phyloP scores from a whole-genome alignment of 345 rosid species.

The Gossypioides kirkii region DNA sequence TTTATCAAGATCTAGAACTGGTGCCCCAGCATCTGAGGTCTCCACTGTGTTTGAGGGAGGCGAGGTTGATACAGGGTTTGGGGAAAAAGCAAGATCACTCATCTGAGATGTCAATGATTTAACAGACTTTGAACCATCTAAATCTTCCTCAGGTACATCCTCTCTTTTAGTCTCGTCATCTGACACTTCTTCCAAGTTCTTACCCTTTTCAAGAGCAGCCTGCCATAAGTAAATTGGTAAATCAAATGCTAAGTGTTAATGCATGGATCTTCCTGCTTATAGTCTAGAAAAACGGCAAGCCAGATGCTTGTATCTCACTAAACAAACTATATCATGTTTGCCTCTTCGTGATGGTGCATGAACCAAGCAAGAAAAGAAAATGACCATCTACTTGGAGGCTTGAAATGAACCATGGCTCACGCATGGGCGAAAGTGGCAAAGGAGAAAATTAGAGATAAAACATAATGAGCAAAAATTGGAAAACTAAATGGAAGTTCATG shows the following conservation, averaged over 20 bases:
- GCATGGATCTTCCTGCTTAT: neutral
- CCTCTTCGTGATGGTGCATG: neutral
- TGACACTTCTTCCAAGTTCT: conserved; percentile 34
- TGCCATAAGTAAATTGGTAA: conserved; percentile 21
- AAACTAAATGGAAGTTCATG: neutral
- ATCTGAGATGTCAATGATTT: conserved; percentile 60
- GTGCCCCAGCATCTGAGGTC: conserved; percentile 28
- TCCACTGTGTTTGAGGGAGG: conserved; percentile 37
- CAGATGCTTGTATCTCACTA: neutral
- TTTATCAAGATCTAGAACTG: conserved; percentile 65
- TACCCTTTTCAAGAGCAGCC: conserved; percentile 75
- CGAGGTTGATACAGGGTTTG: conserved; percentile 28
- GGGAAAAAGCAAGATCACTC: conserved; percentile 55
- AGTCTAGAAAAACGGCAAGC: neutral
- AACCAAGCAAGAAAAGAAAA: conserved; percentile 6
- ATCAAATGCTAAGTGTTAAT: neutral
- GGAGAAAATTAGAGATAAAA: neutral
- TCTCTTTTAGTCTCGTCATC: conserved; percentile 38
- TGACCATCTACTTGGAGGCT: neutral
- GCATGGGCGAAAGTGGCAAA: neutral
- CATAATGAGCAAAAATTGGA: neutral
- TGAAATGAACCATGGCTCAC: neutral
- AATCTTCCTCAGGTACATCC: conserved; percentile 28
- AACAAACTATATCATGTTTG: neutral
- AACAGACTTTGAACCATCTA: conserved; percentile 32